A percentile compares a stretch with the other conserved stretches of the same genome.
Evolutionary conservation across 768 basidiomycete species (phyloP).

Genomic region (Tricholomella constricta): DNA sequence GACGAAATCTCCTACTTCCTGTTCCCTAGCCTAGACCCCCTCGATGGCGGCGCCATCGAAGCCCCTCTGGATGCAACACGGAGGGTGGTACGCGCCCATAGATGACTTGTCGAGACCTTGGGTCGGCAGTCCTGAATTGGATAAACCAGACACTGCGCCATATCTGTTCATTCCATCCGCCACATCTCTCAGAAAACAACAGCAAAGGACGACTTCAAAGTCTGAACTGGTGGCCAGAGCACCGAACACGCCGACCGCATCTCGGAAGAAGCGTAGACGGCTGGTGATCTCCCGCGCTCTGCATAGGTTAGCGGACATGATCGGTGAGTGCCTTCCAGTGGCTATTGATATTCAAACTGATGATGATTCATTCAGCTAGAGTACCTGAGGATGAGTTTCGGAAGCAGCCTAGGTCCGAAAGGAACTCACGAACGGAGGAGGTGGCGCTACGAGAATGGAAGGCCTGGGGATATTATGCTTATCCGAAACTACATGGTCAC

Average conservation of each 20-base stretch:
- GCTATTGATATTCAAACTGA: background rate
- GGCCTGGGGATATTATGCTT: slow-evolving; percentile 56
- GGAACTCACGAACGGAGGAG: background rate
- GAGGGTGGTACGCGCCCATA: slow-evolving; percentile 31
- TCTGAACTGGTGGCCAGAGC: background rate
- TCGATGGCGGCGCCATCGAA: background rate
- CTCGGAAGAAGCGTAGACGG: background rate
- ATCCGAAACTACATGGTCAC: slow-evolving; percentile 42
- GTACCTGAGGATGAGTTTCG: background rate
- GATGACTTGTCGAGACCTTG: slow-evolving; percentile 26
- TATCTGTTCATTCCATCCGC: slow-evolving; percentile 19
- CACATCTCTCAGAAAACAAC: background rate
- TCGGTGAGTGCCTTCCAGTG: slow-evolving; percentile 2
- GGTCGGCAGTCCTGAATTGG: slow-evolving; percentile 23
- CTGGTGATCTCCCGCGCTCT: background rate
- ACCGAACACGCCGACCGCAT: background rate
- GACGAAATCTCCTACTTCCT: background rate
- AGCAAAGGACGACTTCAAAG: background rate
- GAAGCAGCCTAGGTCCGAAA: background rate
- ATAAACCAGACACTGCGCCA: slow-evolving; percentile 23
- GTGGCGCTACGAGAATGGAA: slow-evolving; percentile 44
- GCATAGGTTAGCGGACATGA: slow-evolving; percentile 8
- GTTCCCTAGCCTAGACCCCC: background rate
- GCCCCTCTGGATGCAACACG: slow-evolving; percentile 23
- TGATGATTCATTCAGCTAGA: background rate